phyloP scores from a whole-genome alignment of 352 stramenopile species.

The Pythium insidiosum region DNA sequence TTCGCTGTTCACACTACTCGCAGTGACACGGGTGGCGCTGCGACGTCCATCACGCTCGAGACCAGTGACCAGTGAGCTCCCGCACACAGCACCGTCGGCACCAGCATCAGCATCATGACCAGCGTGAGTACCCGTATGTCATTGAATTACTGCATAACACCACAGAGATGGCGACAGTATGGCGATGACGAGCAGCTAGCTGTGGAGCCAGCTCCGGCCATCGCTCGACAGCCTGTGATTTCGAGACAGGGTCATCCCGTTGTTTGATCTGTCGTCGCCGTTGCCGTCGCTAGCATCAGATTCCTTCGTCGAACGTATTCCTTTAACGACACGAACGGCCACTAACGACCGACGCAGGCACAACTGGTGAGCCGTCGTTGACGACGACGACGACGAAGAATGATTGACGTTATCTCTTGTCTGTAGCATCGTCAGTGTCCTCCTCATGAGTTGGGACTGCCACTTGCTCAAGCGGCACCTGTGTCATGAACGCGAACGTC shows the following conservation, averaged over 20 bases:
- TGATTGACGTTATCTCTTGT: not conserved
- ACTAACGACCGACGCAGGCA: conserved; percentile 35
- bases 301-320: conserved; percentile 5
- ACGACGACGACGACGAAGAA: not conserved
- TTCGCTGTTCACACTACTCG: too few relatives aligned
- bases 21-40: too few relatives aligned
- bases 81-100: too few relatives aligned
- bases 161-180: too few relatives aligned
- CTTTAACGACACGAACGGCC: conserved; percentile 46
- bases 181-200: too few relatives aligned
- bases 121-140: too few relatives aligned
- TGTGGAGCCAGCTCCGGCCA: conserved; percentile 36
- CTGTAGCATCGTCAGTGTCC: conserved; percentile 39
- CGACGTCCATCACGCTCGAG: too few relatives aligned
- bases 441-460: conserved; percentile 17
- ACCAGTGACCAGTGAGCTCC: too few relatives aligned
- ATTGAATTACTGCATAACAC: too few relatives aligned
- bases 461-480: not conserved
- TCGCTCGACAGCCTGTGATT: conserved; percentile 34
- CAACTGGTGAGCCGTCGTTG: conserved; percentile 28
- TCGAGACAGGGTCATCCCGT: conserved; percentile 18
- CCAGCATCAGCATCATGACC: too few relatives aligned
- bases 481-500: not conserved
- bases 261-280: not conserved
- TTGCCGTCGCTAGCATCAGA: not conserved